Percentiles rank a stretch among this genome's conserved stretches.
Evolutionary conservation across 2,329 filamentous ascomycete genomes (phyloP).

Genomic region (Xylogone sp.): DNA sequence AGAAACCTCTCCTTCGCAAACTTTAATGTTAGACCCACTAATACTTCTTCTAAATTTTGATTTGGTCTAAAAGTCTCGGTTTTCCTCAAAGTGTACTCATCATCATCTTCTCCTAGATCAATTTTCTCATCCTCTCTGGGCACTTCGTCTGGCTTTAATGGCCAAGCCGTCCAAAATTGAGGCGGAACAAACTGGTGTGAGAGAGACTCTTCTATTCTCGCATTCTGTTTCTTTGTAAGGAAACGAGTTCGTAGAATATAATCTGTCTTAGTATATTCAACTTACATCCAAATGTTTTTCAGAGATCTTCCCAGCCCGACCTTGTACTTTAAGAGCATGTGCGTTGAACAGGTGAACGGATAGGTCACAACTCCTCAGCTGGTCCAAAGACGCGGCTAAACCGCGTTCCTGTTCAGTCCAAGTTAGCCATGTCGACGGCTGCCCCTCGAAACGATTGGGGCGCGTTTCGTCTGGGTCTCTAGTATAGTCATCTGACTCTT

Average conservation of each 20-base stretch:
- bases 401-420: slow-evolving; percentile 60
- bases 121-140: slow-evolving; percentile 53
- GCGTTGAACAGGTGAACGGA: slow-evolving; percentile 76
- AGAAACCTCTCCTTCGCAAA: slow-evolving; percentile 63
- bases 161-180: slow-evolving; percentile 81
- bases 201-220: slow-evolving; percentile 25
- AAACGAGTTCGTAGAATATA: neutral
- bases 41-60: slow-evolving; percentile 62
- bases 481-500: slow-evolving; percentile 39
- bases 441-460: slow-evolving; percentile 71
- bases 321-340: slow-evolving; percentile 59
- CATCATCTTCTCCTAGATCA: slow-evolving; percentile 41
- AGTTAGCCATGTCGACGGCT: slow-evolving; percentile 61
- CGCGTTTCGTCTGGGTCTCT: slow-evolving; percentile 46
- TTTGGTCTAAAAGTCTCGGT: slow-evolving; percentile 46
- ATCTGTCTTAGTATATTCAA: slow-evolving; percentile 32
- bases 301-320: neutral
- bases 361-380: slow-evolving; percentile 62
- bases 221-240: neutral
- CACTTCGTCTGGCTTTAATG: slow-evolving; percentile 58
- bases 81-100: slow-evolving; percentile 47
- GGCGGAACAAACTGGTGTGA: slow-evolving; percentile 45
- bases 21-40: slow-evolving; percentile 63
- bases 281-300: neutral
- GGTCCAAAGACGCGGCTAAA: slow-evolving; percentile 59